Conservation (phyloP, 164 flowering plant species). For the Sedum album region DNA sequence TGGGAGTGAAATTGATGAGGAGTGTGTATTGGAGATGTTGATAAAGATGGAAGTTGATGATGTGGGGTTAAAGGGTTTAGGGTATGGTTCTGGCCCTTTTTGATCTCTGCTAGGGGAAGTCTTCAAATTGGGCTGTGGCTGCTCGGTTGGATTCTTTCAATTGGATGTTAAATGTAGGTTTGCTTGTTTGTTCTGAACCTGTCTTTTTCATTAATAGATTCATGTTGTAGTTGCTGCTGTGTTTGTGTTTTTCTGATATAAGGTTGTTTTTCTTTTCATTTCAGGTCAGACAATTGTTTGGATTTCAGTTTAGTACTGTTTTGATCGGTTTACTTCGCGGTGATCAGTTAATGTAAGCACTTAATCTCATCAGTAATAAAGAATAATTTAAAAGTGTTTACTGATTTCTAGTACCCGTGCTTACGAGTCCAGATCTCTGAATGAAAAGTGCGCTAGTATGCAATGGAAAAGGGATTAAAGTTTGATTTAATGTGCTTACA, state of each 20-base stretch:
- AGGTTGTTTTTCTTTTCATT: too few species aligned
- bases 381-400: too few species aligned
- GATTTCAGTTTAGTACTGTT: slow-evolving; percentile 1
- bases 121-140: background rate
- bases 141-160: slow-evolving; percentile 1
- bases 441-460: too few species aligned
- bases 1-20: slow-evolving; percentile 2
- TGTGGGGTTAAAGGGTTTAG: slow-evolving; percentile 3
- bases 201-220: background rate
- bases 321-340: background rate
- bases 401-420: too few species aligned
- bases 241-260: background rate
- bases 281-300: too few species aligned
- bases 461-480: too few species aligned
- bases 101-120: background rate
- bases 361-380: too few species aligned
- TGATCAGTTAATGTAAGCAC: background rate
- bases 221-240: background rate
- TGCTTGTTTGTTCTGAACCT: background rate
- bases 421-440: too few species aligned
- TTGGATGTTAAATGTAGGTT: background rate
- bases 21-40: slow-evolving; percentile 5
- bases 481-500: background rate
- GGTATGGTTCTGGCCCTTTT: background rate
- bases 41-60: background rate